Conservation (phyloP, 345 rosid species). For the Linum tenue region DNA sequence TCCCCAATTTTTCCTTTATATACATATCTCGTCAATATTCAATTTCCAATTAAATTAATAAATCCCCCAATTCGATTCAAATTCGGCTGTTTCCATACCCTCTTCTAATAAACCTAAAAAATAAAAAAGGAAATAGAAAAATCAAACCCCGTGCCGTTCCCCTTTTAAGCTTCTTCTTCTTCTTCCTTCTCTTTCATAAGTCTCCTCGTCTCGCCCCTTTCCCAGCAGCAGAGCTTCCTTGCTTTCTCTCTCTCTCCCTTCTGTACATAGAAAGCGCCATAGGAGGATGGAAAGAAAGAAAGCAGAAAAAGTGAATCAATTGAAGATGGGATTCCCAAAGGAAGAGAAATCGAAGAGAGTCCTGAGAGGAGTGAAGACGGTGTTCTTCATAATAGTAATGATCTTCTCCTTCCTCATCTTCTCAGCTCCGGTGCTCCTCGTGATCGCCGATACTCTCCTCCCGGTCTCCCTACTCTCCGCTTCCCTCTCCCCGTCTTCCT, state of each 20-base stretch:
- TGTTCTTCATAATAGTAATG: slow-evolving; percentile 65
- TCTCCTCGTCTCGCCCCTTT: background rate
- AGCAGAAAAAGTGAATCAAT: background rate
- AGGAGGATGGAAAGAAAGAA: background rate
- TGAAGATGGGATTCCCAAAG: slow-evolving; percentile 54
- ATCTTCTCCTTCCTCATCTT: slow-evolving; percentile 62
- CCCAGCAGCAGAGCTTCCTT: slow-evolving; percentile 9
- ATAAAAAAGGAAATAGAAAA: too few relatives aligned
- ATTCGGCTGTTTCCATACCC: background rate
- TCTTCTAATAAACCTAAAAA: background rate
- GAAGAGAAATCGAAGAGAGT: slow-evolving; percentile 45
- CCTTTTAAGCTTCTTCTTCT: background rate
- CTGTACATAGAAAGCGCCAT: background rate
- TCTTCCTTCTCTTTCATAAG: background rate
- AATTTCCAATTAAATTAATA: background rate
- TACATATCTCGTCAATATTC: background rate
- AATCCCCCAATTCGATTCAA: background rate
- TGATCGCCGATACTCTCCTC: slow-evolving; percentile 59
- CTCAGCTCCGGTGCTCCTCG: slow-evolving; percentile 82
- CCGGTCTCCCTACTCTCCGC: slow-evolving; percentile 80
- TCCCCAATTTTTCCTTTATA: too few relatives aligned
- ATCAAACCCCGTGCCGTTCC: slow-evolving; percentile 1
- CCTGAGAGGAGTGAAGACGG: slow-evolving; percentile 53
- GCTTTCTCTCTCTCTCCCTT: background rate
- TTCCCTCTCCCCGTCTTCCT: slow-evolving; percentile 37